These are phyloP conservation scores for Starmera caribaea DNA, from an alignment of 805 yeast species.

Conservation along the genomic window DNA sequence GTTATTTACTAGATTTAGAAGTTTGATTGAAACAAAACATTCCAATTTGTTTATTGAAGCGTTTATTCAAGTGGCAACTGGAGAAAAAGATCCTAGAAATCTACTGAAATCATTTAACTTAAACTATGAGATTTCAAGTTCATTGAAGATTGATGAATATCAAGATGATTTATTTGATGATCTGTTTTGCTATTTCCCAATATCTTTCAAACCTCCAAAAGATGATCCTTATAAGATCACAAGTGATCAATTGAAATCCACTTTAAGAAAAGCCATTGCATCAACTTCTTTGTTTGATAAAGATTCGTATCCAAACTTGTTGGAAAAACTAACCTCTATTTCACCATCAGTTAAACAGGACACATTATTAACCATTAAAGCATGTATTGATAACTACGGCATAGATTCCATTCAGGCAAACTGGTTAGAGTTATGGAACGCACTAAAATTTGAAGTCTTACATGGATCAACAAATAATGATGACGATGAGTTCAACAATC, in stretches of 20 bases:
- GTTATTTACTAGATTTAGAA: constrained; percentile 22
- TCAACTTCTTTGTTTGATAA: constrained; percentile 54
- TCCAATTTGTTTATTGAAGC: constrained; percentile 39
- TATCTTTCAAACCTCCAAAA: constrained; percentile 85
- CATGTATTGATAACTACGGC: constrained; percentile 46
- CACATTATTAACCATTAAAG: constrained; percentile 50
- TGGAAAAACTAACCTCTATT: constrained; percentile 73
- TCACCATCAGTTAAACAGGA: constrained; percentile 68
- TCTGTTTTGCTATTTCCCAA: constrained; percentile 92
- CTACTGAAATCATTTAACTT: constrained; percentile 59
- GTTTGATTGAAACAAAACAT: constrained; percentile 8
- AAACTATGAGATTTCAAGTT: constrained; percentile 34
- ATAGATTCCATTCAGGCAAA: constrained; percentile 37
- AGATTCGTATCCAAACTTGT: constrained; percentile 66
- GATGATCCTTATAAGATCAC: constrained; percentile 84
- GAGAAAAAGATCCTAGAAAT: constrained; percentile 94
- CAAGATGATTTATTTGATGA: constrained; percentile 75
- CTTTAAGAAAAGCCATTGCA: constrained; percentile 53
- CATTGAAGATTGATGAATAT: constrained; percentile 28
- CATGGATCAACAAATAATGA: constrained; percentile 58
- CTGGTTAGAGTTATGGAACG: constrained; percentile 79
- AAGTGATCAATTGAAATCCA: constrained; percentile 55
- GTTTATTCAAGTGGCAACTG: constrained; percentile 62
- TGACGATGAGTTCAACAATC: constrained; percentile 28
- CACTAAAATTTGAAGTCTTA: constrained; percentile 79